Conservation (phyloP, 129 eudicot genomes). For the Arctium minus region DNA sequence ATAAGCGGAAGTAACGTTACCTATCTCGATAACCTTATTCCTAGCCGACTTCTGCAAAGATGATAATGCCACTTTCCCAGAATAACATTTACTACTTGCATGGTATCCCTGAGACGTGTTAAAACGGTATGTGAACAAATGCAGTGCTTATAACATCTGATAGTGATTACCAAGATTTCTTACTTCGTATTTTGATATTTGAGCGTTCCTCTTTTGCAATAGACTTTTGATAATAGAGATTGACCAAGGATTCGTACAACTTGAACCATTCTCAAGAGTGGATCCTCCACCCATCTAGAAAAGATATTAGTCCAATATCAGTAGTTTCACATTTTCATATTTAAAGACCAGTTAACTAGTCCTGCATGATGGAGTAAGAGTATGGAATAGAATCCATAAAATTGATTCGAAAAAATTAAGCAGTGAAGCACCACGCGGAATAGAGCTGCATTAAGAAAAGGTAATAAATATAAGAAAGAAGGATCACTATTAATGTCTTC, state of each 20-base stretch:
- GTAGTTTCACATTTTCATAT: background rate
- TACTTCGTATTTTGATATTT: conserved; percentile 62
- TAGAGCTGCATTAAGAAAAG: background rate
- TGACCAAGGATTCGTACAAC: conserved; percentile 71
- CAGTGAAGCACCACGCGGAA: background rate
- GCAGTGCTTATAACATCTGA: background rate
- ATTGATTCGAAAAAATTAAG: background rate
- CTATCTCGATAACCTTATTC: conserved; percentile 81
- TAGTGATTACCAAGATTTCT: conserved; percentile 22
- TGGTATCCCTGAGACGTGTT: conserved; percentile 62
- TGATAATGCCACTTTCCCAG: conserved; percentile 62
- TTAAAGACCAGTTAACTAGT: background rate
- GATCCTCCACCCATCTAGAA: conserved; percentile 33
- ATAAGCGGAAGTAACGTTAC: conserved; percentile 30
- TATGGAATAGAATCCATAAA: background rate
- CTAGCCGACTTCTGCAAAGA: conserved; percentile 64
- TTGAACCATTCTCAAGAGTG: conserved; percentile 27
- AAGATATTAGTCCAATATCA: conserved; percentile 9
- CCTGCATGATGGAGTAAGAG: background rate
- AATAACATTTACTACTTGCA: conserved; percentile 53
- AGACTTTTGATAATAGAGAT: conserved; percentile 44
- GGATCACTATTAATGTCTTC: background rate
- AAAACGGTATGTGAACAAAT: background rate
- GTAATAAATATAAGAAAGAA: background rate
- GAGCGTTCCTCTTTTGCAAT: conserved; percentile 56